Evolutionary conservation across 1,284 basidiomycete genomes (phyloP).

Genomic region (Sporisorium sorghi): DNA sequence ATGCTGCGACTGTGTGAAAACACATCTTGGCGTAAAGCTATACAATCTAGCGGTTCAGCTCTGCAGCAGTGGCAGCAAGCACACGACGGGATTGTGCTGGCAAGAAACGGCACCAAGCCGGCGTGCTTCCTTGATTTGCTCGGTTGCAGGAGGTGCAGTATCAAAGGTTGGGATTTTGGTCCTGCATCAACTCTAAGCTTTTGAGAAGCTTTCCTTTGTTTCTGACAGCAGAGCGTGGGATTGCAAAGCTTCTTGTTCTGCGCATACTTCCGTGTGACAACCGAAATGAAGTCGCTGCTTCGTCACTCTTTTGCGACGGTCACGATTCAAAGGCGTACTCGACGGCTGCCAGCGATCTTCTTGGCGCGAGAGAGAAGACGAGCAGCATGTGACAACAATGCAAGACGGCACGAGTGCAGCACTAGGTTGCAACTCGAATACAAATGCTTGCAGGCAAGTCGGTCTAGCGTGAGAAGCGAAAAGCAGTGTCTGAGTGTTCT

Average conservation of each 20-base stretch:
- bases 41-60: not conserved
- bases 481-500: not conserved
- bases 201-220: not conserved
- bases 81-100: not conserved
- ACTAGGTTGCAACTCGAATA: not conserved
- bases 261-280: slow-evolving; percentile 6
- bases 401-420: not conserved
- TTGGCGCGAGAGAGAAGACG: not conserved
- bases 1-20: not conserved
- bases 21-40: not conserved
- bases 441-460: slow-evolving; percentile 10
- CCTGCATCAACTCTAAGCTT: slow-evolving; percentile 3
- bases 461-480: not conserved
- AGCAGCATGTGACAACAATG: not conserved
- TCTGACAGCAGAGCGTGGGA: slow-evolving; percentile 5
- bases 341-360: too few relatives aligned
- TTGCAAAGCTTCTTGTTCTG: not conserved
- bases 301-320: too few relatives aligned
- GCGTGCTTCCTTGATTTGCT: not conserved
- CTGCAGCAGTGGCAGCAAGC: too few relatives aligned
- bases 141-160: slow-evolving; percentile 2
- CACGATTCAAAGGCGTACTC: too few relatives aligned
- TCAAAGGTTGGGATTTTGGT: not conserved
- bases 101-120: not conserved
- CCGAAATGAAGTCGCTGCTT: slow-evolving; percentile 5